A percentile compares a stretch with the other conserved stretches of the same genome.
Conservation (phyloP, 192 early-diverging fungal species). For the Backusella westeae region DNA sequence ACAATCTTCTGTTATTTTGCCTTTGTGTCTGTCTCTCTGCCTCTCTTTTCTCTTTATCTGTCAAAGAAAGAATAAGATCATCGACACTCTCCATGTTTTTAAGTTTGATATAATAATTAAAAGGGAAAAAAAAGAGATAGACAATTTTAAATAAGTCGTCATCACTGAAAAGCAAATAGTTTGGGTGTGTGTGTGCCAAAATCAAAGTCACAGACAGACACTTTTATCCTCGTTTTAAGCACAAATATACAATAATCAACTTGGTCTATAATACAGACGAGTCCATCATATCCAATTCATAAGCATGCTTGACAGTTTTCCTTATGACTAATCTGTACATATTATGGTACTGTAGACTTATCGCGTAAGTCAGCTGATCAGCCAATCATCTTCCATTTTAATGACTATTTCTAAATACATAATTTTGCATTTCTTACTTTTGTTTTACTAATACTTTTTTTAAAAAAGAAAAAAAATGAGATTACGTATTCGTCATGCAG, state of each 20-base stretch:
- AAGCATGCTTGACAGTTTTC: too few species aligned
- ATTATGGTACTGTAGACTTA: too few species aligned
- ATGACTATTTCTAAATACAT: not conserved
- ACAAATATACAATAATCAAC: too few species aligned
- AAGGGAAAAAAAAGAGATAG: not conserved
- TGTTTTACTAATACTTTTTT: not conserved
- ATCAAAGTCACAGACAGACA: too few species aligned
- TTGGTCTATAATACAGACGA: too few species aligned
- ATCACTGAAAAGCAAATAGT: not conserved
- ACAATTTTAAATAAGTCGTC: not conserved
- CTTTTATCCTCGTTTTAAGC: too few species aligned
- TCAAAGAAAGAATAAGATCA: constrained; percentile 30
- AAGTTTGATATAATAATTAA: not conserved
- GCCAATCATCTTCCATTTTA: too few species aligned
- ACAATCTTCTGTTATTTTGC: constrained; percentile 2
- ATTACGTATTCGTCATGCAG: constrained; percentile 43
- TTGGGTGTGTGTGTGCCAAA: too few species aligned
- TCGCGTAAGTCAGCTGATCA: too few species aligned
- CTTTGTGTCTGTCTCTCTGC: not conserved
- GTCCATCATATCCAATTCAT: too few species aligned
- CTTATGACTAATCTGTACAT: too few species aligned
- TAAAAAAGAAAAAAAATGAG: constrained; percentile 25
- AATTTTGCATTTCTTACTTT: not conserved
- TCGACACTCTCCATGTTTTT: constrained; percentile 27
- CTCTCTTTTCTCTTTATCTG: constrained; percentile 16